A percentile compares a stretch with the other conserved stretches of the same genome.
These are phyloP conservation scores for Cladobotryum mycophilum DNA, from an alignment of 2,329 filamentous ascomycete genomes.

Conservation along the genomic window DNA sequence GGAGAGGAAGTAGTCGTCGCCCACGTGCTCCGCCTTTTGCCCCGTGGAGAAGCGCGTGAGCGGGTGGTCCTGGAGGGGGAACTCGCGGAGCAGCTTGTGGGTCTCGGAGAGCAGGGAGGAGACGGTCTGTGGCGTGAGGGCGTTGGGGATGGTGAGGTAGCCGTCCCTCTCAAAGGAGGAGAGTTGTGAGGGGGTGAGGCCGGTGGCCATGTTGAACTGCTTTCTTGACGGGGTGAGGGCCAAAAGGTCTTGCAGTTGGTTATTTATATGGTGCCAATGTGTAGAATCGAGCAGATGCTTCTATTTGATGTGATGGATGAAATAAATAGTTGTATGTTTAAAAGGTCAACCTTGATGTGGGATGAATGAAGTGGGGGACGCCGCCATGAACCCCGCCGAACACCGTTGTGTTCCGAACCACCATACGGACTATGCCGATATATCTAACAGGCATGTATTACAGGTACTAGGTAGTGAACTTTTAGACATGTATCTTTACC, in stretches of 20 bases:
- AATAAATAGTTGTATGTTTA: no score
- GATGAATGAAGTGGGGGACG: constrained; percentile 1
- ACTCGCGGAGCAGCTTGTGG: constrained; percentile 62
- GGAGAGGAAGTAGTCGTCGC: constrained; percentile 87
- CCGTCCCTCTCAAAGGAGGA: constrained; percentile 72
- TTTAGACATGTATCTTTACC: no score
- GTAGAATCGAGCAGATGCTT: no score
- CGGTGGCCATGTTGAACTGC: constrained; percentile 15
- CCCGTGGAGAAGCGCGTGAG: constrained; percentile 93
- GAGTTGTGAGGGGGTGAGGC: constrained; percentile 65
- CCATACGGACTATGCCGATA: constrained; percentile 5
- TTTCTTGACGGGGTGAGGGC: not conserved
- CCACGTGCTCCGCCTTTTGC: constrained; percentile 68
- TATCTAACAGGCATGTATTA: no score
- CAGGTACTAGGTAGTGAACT: no score
- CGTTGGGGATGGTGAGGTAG: constrained; percentile 80
- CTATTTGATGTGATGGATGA: no score
- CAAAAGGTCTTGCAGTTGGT: no score
- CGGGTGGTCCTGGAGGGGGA: constrained; percentile 77
- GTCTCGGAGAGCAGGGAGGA: constrained; percentile 67
- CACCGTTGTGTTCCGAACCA: constrained; percentile 1
- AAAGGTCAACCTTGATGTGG: no score
- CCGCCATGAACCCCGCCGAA: constrained; percentile 7
- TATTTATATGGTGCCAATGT: no score
- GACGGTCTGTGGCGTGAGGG: constrained; percentile 61